These are phyloP conservation scores for Cucurbita moschata DNA, from an alignment of 306 rosid genomes.

Conservation along the genomic window DNA sequence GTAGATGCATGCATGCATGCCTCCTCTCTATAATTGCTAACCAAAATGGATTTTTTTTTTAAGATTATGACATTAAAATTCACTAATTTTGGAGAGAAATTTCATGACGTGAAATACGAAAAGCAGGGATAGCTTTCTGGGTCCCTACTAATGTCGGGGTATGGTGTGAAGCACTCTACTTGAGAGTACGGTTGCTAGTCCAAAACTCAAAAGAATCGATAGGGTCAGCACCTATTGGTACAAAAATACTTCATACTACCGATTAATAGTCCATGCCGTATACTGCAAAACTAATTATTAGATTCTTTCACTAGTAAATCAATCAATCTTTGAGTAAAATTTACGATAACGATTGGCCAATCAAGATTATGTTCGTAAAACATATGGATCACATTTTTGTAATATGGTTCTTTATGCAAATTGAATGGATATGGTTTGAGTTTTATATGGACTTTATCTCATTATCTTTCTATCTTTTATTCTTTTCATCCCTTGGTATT, in stretches of 20 bases:
- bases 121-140: conserved; percentile 2
- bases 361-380: neutral
- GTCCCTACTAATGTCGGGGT: neutral
- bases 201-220: neutral
- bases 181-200: conserved; percentile 1
- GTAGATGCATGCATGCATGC: neutral
- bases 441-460: neutral
- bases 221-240: neutral
- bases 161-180: conserved; percentile 6
- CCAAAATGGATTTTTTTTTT: too few species aligned
- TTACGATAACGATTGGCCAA: neutral
- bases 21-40: too few species aligned
- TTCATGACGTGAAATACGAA: neutral
- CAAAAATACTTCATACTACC: neutral
- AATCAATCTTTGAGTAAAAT: too few species aligned
- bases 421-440: neutral
- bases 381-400: neutral
- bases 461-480: neutral
- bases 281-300: too few species aligned
- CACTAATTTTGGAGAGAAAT: neutral
- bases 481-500: neutral
- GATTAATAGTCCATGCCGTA: neutral
- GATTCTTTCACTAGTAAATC: neutral
- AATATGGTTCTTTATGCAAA: neutral
- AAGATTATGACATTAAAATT: too few species aligned